Conservation (phyloP, 148 eudicot genomes). For the Diospyros lotus region DNA sequence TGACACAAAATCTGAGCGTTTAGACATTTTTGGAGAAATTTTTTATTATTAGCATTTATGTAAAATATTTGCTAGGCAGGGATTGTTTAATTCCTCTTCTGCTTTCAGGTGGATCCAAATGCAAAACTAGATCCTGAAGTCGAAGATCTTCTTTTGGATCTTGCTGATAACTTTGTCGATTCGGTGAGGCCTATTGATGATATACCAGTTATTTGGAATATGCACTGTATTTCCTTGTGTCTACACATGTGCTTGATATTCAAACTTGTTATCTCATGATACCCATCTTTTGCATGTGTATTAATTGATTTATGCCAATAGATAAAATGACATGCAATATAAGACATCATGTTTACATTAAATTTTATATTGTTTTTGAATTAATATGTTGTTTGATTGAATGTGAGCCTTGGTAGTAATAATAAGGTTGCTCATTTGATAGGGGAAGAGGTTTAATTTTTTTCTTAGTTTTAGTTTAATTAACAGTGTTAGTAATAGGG, state of each 20-base stretch:
- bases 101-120: conserved; percentile 59
- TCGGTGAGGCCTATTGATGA: conserved; percentile 48
- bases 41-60: neutral
- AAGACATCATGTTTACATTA: too few relatives aligned
- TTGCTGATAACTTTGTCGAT: conserved; percentile 88
- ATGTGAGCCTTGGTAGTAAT: too few relatives aligned
- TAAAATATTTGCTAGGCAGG: neutral
- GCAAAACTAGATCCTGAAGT: conserved; percentile 80
- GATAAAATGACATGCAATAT: too few relatives aligned
- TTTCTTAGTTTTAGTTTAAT: too few relatives aligned
- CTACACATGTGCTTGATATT: neutral
- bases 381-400: too few relatives aligned
- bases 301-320: too few relatives aligned
- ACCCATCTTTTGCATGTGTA: too few relatives aligned
- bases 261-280: neutral
- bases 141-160: conserved; percentile 70
- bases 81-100: neutral
- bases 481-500: too few relatives aligned
- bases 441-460: too few relatives aligned
- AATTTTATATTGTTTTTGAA: too few relatives aligned
- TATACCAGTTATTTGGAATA: neutral
- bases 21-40: neutral
- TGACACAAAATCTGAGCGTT: neutral
- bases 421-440: too few relatives aligned
- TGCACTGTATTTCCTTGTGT: conserved; percentile 1